Evolutionary conservation across 2,329 filamentous ascomycete species (phyloP).

Genomic region (Microsporum audouinii): DNA sequence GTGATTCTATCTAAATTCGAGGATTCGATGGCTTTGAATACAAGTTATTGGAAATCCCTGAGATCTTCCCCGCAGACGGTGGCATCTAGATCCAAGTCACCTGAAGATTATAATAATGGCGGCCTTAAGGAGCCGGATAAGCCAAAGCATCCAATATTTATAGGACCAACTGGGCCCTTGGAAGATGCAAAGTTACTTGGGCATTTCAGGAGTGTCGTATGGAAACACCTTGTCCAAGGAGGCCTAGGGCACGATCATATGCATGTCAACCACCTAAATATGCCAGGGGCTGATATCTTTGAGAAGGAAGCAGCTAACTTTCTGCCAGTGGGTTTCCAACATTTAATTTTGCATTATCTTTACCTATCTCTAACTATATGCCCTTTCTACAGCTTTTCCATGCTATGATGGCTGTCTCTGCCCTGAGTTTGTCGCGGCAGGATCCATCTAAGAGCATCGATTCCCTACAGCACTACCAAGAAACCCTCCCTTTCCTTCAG

Average conservation of each 20-base stretch:
- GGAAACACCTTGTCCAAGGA: constrained; percentile 30
- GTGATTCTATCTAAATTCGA: constrained; percentile 43
- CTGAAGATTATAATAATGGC: constrained; percentile 19
- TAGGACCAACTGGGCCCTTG: constrained; percentile 16
- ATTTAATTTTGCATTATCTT: background rate
- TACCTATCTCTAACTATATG: background rate
- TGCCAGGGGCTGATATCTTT: constrained; percentile 33
- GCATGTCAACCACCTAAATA: constrained; percentile 18
- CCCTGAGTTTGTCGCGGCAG: constrained; percentile 40
- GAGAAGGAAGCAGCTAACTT: constrained; percentile 40
- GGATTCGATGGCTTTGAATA: constrained; percentile 30
- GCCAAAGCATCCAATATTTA: constrained; percentile 14
- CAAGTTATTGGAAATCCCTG: constrained; percentile 21
- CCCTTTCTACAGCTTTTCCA: constrained; percentile 38
- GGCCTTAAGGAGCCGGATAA: constrained; percentile 17
- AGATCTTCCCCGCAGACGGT: constrained; percentile 28
- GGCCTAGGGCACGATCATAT: constrained; percentile 16
- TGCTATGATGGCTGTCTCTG: constrained; percentile 48
- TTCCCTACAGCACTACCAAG: constrained; percentile 45
- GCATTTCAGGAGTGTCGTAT: constrained; percentile 33
- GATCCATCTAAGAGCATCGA: constrained; percentile 38
- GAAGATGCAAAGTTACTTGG: constrained; percentile 27
- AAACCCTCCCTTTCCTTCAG: constrained; percentile 41
- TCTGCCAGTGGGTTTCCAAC: constrained; percentile 37
- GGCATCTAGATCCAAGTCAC: constrained; percentile 20